A percentile compares a stretch with the other conserved stretches of the same genome.
Evolutionary conservation across 495 filamentous ascomycete genomes (phyloP).

Genomic region (Tuber magnatum): DNA sequence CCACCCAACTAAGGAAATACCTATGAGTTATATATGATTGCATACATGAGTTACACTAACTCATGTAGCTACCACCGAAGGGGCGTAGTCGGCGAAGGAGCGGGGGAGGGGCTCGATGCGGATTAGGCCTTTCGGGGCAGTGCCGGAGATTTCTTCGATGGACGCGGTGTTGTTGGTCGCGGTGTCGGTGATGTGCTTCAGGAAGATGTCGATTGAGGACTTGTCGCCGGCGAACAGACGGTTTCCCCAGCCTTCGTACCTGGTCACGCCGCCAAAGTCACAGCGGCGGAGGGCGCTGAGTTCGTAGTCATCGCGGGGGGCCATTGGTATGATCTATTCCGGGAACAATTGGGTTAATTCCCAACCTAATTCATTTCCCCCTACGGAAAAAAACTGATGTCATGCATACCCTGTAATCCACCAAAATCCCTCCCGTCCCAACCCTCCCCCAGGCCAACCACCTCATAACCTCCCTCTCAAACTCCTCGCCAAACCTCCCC

Average conservation of each 20-base stretch:
- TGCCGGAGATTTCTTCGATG: conserved; percentile 57
- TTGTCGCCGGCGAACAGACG: conserved; percentile 70
- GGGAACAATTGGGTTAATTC: conserved; percentile 2
- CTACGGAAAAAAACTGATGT: background rate
- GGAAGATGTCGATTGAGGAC: conserved; percentile 30
- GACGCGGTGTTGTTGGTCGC: conserved; percentile 53
- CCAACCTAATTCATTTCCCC: background rate
- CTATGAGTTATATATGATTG: too few relatives aligned
- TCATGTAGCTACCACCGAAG: conserved; percentile 52
- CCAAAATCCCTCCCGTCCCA: conserved; percentile 78
- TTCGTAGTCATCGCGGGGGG: conserved; percentile 61
- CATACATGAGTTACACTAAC: too few relatives aligned
- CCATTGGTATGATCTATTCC: conserved; percentile 68
- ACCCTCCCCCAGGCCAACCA: conserved; percentile 94
- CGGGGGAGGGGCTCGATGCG: conserved; percentile 55
- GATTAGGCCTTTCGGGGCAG: conserved; percentile 51
- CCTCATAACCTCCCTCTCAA: conserved; percentile 67
- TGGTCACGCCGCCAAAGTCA: conserved; percentile 61
- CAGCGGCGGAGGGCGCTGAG: conserved; percentile 66
- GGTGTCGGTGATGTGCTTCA: conserved; percentile 27
- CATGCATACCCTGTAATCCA: conserved; percentile 55
- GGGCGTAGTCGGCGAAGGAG: conserved; percentile 72
- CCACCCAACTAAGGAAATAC: too few relatives aligned
- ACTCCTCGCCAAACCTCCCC: conserved; percentile 45
- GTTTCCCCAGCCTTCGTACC: conserved; percentile 64